phyloP scores from a whole-genome alignment of 257 asterid species.

The Oldenlandia corymbosa region DNA sequence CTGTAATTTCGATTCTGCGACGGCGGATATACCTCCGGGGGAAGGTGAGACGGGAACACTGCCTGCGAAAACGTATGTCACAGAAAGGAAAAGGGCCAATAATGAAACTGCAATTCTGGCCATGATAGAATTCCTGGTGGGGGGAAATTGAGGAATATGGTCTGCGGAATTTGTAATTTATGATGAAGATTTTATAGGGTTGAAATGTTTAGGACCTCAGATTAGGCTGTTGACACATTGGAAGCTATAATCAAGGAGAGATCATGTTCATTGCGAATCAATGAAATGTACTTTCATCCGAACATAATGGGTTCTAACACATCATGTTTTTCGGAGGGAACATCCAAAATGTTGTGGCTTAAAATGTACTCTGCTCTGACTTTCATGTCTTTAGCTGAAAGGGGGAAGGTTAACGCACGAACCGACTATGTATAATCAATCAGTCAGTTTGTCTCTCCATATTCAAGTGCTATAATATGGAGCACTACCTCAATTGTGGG shows the following conservation, averaged over 20 bases:
- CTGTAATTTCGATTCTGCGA: not conserved
- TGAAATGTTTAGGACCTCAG: not conserved
- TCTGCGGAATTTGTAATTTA: too few species aligned
- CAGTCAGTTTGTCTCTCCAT: too few species aligned
- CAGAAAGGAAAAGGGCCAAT: conserved; percentile 11
- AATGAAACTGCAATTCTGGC: not conserved
- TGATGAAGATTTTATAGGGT: not conserved
- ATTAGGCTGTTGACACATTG: not conserved
- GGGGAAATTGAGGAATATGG: conserved; percentile 1
- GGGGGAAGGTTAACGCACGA: too few species aligned
- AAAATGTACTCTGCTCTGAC: not conserved
- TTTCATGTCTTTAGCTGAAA: too few species aligned
- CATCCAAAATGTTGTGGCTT: not conserved
- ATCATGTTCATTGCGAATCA: not conserved
- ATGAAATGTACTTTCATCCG: not conserved
- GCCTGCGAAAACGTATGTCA: not conserved
- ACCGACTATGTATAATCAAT: too few species aligned
- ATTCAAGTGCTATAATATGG: too few species aligned
- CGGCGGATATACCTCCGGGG: too few species aligned
- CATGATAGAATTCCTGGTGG: conserved; percentile 4
- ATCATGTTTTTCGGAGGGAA: not conserved
- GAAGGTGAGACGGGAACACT: not conserved
- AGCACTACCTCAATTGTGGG: too few species aligned
- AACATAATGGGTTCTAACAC: not conserved
- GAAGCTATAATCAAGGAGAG: not conserved